Evolutionary conservation across 2,329 filamentous ascomycete genomes (phyloP).

Genomic region (Diplodia seriata): DNA sequence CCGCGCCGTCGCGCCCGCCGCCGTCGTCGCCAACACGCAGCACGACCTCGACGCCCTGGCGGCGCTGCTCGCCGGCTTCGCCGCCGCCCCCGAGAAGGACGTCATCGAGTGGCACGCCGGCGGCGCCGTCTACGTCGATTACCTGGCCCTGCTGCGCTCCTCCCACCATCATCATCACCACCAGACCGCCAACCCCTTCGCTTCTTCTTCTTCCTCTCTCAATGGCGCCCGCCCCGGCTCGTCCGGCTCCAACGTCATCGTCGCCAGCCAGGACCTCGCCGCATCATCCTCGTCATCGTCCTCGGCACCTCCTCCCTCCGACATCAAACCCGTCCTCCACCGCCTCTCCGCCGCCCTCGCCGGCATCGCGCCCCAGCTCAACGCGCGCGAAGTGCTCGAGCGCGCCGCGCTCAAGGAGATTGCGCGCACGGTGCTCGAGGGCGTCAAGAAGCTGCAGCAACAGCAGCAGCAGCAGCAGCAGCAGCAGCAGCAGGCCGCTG

Average conservation of each 20-base stretch:
- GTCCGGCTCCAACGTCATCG: slow-evolving; percentile 21
- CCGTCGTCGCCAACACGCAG: slow-evolving; percentile 69
- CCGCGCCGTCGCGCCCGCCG: slow-evolving; percentile 78
- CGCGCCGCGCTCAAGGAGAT: slow-evolving; percentile 83
- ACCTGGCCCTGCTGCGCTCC: slow-evolving; percentile 57
- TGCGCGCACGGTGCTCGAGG: slow-evolving; percentile 58
- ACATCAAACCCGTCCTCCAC: slow-evolving; percentile 36
- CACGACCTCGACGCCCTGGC: slow-evolving; percentile 76
- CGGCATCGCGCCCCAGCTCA: slow-evolving; percentile 49
- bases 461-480: neutral
- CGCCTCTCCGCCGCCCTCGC: slow-evolving; percentile 48
- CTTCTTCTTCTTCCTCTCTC: slow-evolving; percentile 39
- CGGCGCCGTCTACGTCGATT: slow-evolving; percentile 78
- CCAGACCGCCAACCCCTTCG: slow-evolving; percentile 41
- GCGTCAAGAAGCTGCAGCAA: neutral
- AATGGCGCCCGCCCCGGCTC: slow-evolving; percentile 34
- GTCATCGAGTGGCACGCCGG: slow-evolving; percentile 74
- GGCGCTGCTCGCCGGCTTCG: slow-evolving; percentile 74
- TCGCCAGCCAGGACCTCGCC: neutral
- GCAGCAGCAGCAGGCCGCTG: too few relatives aligned
- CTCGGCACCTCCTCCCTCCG: neutral
- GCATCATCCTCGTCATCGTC: neutral
- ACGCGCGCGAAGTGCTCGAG: slow-evolving; percentile 57
- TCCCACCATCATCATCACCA: slow-evolving; percentile 39
- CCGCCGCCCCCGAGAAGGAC: slow-evolving; percentile 34